A percentile compares a stretch with the other conserved stretches of the same genome.
Conservation (phyloP, 1,139 yeast species). For the Kodamaea fungicola region DNA sequence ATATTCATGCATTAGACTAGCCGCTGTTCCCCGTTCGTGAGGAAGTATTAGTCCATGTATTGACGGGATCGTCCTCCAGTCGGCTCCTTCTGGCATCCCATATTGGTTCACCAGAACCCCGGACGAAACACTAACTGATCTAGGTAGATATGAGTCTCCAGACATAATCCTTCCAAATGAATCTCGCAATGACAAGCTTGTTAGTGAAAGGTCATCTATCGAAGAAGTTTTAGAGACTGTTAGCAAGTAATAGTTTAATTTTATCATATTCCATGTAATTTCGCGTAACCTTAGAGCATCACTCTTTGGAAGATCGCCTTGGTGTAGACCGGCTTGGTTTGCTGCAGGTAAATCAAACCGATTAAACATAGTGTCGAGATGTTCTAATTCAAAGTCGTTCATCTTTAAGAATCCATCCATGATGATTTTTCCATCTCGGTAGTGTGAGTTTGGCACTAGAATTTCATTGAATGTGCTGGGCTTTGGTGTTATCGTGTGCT, state of each 20-base stretch:
- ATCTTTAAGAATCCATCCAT: conserved; percentile 13
- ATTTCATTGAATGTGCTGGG: background rate
- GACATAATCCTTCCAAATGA: background rate
- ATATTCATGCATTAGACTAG: conserved; percentile 18
- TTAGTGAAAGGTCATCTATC: conserved; percentile 1
- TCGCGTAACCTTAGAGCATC: conserved; percentile 31
- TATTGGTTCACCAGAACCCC: background rate
- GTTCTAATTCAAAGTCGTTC: conserved; percentile 24
- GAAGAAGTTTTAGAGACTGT: background rate
- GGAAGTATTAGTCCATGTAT: conserved; percentile 18
- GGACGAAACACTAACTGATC: no score
- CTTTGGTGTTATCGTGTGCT: background rate
- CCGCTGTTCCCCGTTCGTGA: conserved; percentile 23
- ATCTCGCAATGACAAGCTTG: conserved; percentile 6
- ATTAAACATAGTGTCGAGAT: conserved; percentile 23
- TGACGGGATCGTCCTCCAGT: conserved; percentile 8
- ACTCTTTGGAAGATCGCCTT: conserved; percentile 7
- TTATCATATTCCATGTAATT: conserved; percentile 31
- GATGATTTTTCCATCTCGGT: background rate
- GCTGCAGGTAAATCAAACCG: conserved; percentile 21
- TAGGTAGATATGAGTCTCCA: background rate
- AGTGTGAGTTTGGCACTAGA: conserved; percentile 11
- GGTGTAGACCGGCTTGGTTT: conserved; percentile 1
- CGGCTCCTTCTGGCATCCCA: conserved; percentile 1
- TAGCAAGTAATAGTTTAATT: conserved; percentile 19